phyloP scores from a whole-genome alignment of 73 alveolate species.

The Halteria grandinella region DNA sequence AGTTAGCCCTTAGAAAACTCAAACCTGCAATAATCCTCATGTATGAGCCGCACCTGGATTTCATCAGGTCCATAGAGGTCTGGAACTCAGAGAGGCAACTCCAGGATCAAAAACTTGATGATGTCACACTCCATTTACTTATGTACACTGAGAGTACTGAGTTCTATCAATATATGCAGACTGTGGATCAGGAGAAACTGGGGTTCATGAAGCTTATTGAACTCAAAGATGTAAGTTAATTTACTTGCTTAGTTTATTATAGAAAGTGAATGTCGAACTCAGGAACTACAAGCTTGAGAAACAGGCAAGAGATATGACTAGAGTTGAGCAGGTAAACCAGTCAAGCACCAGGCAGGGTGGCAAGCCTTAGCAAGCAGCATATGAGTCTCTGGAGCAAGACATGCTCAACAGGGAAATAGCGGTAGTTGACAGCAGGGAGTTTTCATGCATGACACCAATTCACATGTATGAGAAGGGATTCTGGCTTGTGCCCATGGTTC shows the following conservation, averaged over 20 bases:
- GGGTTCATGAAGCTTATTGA: slow-evolving; percentile 43
- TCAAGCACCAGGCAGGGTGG: too few species aligned
- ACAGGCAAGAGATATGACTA: too few species aligned
- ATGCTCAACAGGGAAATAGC: slow-evolving; percentile 25
- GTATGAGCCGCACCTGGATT: slow-evolving; percentile 34
- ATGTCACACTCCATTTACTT: neutral
- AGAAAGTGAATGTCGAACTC: slow-evolving; percentile 35
- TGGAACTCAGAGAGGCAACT: slow-evolving; percentile 49
- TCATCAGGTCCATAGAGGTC: slow-evolving; percentile 37
- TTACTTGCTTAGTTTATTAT: neutral
- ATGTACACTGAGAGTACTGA: slow-evolving; percentile 46
- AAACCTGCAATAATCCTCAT: slow-evolving; percentile 16
- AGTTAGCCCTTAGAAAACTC: slow-evolving; percentile 8
- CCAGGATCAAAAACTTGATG: too few species aligned
- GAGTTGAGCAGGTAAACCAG: too few species aligned
- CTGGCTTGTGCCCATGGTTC: slow-evolving; percentile 77
- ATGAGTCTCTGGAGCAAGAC: too few species aligned
- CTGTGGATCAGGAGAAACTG: slow-evolving; percentile 36
- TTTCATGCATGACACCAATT: slow-evolving; percentile 83
- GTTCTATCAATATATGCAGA: slow-evolving; percentile 1
- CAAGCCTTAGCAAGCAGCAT: too few species aligned
- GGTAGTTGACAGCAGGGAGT: slow-evolving; percentile 87
- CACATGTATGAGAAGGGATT: slow-evolving; percentile 80
- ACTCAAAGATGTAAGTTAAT: slow-evolving; percentile 17
- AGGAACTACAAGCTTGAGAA: neutral